Evolutionary conservation across 495 filamentous ascomycete genomes (phyloP).

Genomic region (Penicillium tannophilum): DNA sequence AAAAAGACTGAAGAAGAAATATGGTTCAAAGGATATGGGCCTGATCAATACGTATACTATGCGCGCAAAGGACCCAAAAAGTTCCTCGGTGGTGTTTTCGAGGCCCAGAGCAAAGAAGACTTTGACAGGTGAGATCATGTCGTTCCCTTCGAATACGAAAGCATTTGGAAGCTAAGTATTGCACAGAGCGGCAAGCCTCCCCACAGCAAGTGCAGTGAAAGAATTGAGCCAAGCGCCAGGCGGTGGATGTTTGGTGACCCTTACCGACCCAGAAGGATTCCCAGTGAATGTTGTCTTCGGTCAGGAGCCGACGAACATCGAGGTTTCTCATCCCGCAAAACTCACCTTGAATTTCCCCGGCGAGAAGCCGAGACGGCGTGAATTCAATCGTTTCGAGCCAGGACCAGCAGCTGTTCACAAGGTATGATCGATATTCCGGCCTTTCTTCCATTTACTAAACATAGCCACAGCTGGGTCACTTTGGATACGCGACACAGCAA

Average conservation of each 20-base stretch:
- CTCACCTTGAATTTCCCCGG: constrained; percentile 31
- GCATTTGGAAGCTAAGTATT: not conserved
- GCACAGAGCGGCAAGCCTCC: constrained; percentile 28
- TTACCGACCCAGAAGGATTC: constrained; percentile 41
- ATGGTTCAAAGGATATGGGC: constrained; percentile 62
- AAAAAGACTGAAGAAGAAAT: constrained; percentile 49
- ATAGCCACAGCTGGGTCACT: constrained; percentile 60
- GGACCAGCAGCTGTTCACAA: constrained; percentile 74
- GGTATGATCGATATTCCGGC: constrained; percentile 7
- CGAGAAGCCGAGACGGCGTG: constrained; percentile 33
- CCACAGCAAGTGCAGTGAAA: constrained; percentile 28
- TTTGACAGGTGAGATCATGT: constrained; percentile 38
- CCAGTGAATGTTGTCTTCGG: constrained; percentile 38
- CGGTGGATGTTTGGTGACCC: constrained; percentile 33
- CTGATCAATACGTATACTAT: constrained; percentile 60
- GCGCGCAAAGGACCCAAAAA: constrained; percentile 49
- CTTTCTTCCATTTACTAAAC: not conserved
- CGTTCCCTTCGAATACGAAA: not conserved
- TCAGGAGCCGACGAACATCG: constrained; percentile 20
- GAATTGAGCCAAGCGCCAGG: constrained; percentile 34
- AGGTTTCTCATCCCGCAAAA: constrained; percentile 23
- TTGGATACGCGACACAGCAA: constrained; percentile 62
- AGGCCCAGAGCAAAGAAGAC: constrained; percentile 59
- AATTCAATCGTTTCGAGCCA: constrained; percentile 41
- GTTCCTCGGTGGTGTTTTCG: constrained; percentile 57